Evolutionary conservation across 495 filamentous ascomycete genomes (phyloP), one percentile per base, ranked within the genome.

Genomic region (Staphylotrichum longicolle): DNA sequence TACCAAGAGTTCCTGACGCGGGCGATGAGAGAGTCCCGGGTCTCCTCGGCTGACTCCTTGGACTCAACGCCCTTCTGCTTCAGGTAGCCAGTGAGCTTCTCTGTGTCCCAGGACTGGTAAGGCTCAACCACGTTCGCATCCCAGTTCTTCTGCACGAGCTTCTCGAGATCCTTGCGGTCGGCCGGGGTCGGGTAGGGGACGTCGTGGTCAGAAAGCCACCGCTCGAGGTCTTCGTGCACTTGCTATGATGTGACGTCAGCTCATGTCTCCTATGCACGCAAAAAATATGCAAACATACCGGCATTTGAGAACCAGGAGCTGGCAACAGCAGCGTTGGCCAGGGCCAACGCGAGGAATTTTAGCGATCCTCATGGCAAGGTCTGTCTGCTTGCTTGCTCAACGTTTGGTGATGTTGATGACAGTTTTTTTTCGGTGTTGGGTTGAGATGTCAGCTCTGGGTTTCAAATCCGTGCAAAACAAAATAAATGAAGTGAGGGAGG

Each of bases 151-250:
- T 94, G 89, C 58, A 98, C 88, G 12, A 91, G 75, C 64, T 85
- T 88, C 72, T 94, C 89, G 8, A 96, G 86, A 56, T 93, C 87
- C 63, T 88, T 91, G 68, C 91, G 89, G 70, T 94, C 91, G n/a
- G 91, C 87, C 14, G 89, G 86, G 5, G 83, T 85, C 33, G 91
- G 88, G 68, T 93, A 91, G 7, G 92, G 91, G 59, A 98, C 83
- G 74, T 95, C 84, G 76, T 98, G 85, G 67, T 98, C 94, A 32
- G 89, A 90, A 60, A 98, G 88, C 94, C 94, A 98, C 68, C 94
- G 83, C 79, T 98, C 93, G 10, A 98, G 84, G 91, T 96, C 78
- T 97, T 97, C 87, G 72, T 98, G 93, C 94, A 98, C 72, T 93
- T 97, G 87, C 94, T 96, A 69, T 57, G 15, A 55, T 32, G 35